Conservation (phyloP, 805 yeast species). For the Kluyveromyces wickerhamii region DNA sequence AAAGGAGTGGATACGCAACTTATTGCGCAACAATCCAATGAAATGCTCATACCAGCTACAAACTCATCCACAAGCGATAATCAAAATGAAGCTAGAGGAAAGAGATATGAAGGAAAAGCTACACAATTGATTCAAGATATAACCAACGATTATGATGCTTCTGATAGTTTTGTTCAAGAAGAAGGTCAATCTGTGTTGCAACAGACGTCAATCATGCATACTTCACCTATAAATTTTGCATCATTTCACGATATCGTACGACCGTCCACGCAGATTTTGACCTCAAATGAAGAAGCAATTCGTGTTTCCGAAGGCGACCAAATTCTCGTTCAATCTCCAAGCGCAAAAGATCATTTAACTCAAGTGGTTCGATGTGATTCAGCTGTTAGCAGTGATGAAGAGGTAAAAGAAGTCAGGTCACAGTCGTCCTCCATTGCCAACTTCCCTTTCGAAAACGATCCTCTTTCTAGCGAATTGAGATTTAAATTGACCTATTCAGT, state of each 20-base stretch:
- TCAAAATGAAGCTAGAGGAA: conserved; percentile 7
- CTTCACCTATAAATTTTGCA: conserved; percentile 7
- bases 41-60: conserved; percentile 3
- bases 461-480: conserved; percentile 1
- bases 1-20: not conserved
- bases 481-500: conserved; percentile 3
- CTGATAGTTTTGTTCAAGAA: conserved; percentile 1
- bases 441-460: not conserved
- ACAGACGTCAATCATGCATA: conserved; percentile 4
- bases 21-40: not conserved
- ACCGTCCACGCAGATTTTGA: not conserved
- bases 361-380: not conserved
- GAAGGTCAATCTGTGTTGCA: conserved; percentile 2
- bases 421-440: not conserved
- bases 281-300: not conserved
- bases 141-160: not conserved
- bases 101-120: not conserved
- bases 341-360: not conserved
- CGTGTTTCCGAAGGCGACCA: not conserved
- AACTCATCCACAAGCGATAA: conserved; percentile 1
- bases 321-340: conserved; percentile 1
- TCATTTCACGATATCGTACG: conserved; percentile 1
- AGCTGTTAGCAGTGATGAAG: not conserved
- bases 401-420: not conserved
- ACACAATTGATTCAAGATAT: conserved; percentile 1